Conservation (phyloP, 192 early-diverging fungal species). For the Coemansia sp. region DNA sequence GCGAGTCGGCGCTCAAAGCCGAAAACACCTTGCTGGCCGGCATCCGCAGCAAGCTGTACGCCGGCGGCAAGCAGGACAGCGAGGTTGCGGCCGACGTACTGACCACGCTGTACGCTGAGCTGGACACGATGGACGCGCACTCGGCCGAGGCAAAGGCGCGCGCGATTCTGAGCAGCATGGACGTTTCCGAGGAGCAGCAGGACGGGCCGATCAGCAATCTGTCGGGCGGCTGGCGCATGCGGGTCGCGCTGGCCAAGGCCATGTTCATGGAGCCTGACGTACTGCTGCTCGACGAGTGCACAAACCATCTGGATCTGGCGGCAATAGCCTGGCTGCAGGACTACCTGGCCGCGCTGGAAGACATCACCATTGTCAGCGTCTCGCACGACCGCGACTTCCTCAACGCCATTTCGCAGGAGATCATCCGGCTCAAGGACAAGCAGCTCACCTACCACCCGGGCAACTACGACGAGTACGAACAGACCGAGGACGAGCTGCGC, state of each 20-base stretch:
- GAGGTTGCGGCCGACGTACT: slow-evolving; percentile 58
- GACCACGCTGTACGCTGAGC: slow-evolving; percentile 54
- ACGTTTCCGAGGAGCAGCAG: slow-evolving; percentile 62
- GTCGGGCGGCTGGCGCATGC: slow-evolving; percentile 85
- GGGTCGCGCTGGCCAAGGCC: slow-evolving; percentile 79
- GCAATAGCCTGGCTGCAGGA: slow-evolving; percentile 90
- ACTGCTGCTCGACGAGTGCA: slow-evolving; percentile 85
- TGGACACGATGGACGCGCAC: slow-evolving; percentile 60
- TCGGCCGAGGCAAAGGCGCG: slow-evolving; percentile 63
- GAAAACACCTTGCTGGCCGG: slow-evolving; percentile 33
- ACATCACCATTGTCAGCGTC: slow-evolving; percentile 77
- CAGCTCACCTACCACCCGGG: slow-evolving; percentile 72
- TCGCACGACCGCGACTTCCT: slow-evolving; percentile 88
- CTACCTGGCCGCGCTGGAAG: slow-evolving; percentile 59
- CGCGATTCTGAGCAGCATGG: slow-evolving; percentile 70
- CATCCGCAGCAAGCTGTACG: slow-evolving; percentile 21
- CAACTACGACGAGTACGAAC: slow-evolving; percentile 82
- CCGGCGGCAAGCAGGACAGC: slow-evolving; percentile 23
- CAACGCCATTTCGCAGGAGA: slow-evolving; percentile 71
- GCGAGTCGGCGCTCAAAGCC: slow-evolving; percentile 54
- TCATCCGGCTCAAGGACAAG: slow-evolving; percentile 69
- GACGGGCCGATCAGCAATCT: slow-evolving; percentile 60
- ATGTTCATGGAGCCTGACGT: slow-evolving; percentile 79
- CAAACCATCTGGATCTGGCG: slow-evolving; percentile 83
- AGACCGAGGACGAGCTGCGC: slow-evolving; percentile 67